Evolutionary conservation across 805 yeast genomes (phyloP), one percentile per base, ranked within the genome.

Genomic region (Cyberlindnera saturnus): DNA sequence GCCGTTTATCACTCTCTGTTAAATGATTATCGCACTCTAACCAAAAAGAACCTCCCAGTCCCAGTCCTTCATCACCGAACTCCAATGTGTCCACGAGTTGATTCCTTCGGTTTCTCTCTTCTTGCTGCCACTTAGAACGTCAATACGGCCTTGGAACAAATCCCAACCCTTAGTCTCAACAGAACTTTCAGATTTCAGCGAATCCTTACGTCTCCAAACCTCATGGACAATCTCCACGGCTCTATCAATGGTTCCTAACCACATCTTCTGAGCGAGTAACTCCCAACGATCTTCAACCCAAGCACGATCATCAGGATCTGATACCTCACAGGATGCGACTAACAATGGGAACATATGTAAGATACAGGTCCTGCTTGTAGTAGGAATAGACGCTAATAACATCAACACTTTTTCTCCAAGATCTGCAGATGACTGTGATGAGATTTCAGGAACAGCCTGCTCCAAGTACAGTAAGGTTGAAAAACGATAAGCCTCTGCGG

Each of bases 371-470:
- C 79, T 67, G 0, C 85, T 77, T 18, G 69, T 61, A 6, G 75
- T 64, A 3, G 88, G 86, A 41, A 82, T 78, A 1, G 84, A 75
- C 1, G 84, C 85, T 36, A 82, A 52, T 20, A 79, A 57, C 64
- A 77, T 72, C 52, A 81, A 63, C 4, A 81, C 75, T 50, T 77
- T 77, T 50, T 76, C 80, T 0, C 87, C 82, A 29, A 80, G 56
- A 40, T 68, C 74, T 44, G 72, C 78, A 1, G 82, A 73, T 8
- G 77, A 60, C 32, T 65, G 56, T 8, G 78, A 73, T 9, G 84
- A 83, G 15, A 81, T 70, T 49, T 81, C 85, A 0, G 88, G 87
- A 4, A 82, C 85, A 1, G 86, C 82, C 54, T 82, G 86, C 56
- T 80, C 85, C 28, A 82, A 60, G 53, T 77, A 80, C 17, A 81